Evolutionary conservation across 495 filamentous ascomycete genomes (phyloP), one percentile per base, ranked within the genome.

Genomic region (Articulospora tetracladia): DNA sequence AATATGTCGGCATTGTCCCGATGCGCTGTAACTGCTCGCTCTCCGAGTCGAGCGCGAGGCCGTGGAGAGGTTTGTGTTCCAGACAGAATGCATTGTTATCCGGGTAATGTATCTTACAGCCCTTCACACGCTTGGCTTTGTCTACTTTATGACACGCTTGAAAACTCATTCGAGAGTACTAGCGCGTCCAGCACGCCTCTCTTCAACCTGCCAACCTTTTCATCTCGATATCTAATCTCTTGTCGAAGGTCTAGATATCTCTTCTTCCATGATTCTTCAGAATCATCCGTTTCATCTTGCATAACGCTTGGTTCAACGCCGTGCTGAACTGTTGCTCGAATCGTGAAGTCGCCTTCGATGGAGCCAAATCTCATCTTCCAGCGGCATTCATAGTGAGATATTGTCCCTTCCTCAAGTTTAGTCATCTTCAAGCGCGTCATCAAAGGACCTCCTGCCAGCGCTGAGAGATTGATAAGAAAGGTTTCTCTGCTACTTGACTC

Each of bases 401-500:
- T 65, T 19, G 75, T 34, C 0, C 58, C 70, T 7, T 72, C 63
- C 52, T 77, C 71, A 13, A 76, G 24, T 13, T 73, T 68, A 12
- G 70, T 76, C 36, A 81, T 72, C 20, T 61, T 66, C 25, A 75
- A 64, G 30, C 66, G 63, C 3, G 64, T 67, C 69, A 79, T 75
- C 48, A 83, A 58, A 7, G 74, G 72, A 4, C 76, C 77, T 3
- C 81, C 80, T 10, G 71, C 75, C 39, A 84, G 69, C 13, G 78
- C 78, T 1, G 76, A 69, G 0, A 82, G 64, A 58, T 83, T 83
- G 30, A 83, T 82, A 7, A 84, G 65, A 56, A 82, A 84, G 0
- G 73, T 72, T 64, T 81, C 73, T 8, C 75, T 74, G 15, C 69
- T 76, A 0, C 68, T 66, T 0, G 77, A 74, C 23, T 76, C 67